Evolutionary conservation across 306 rosid genomes (phyloP).

Genomic region (Fragaria nilgerrensis): DNA sequence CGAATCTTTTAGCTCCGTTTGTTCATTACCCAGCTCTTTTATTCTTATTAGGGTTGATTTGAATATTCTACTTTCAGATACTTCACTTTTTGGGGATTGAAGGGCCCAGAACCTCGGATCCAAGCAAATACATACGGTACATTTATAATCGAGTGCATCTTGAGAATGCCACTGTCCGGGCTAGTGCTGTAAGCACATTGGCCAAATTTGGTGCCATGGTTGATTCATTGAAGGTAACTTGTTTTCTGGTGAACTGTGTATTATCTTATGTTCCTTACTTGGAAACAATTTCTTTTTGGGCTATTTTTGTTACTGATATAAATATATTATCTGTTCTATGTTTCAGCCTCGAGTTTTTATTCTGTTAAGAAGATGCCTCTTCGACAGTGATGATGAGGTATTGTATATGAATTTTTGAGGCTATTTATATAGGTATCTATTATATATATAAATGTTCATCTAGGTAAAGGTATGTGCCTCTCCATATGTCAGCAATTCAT

Average conservation of each 20-base stretch:
- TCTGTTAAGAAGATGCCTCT: conserved; percentile 83
- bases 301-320: conserved; percentile 20
- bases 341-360: conserved; percentile 89
- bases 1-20: conserved; percentile 8
- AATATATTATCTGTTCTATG: conserved; percentile 17
- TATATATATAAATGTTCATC: neutral
- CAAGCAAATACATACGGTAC: conserved; percentile 92
- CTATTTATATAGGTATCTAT: neutral
- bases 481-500: neutral
- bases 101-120: conserved; percentile 98
- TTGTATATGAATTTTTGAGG: neutral
- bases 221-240: conserved; percentile 73
- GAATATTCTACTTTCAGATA: conserved; percentile 46
- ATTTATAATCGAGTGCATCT: conserved; percentile 97
- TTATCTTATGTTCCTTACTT: neutral
- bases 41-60: conserved; percentile 18
- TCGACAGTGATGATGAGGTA: conserved; percentile 98
- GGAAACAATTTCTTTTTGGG: neutral
- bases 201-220: conserved; percentile 96
- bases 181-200: conserved; percentile 96
- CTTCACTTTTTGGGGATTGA: conserved; percentile 95
- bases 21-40: conserved; percentile 1
- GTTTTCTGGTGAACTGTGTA: neutral
- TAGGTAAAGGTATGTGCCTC: neutral
- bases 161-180: conserved; percentile 97